Evolutionary conservation across 768 basidiomycete genomes (phyloP), one percentile per base, ranked within the genome.

Genomic region (Mrakia frigida): DNA sequence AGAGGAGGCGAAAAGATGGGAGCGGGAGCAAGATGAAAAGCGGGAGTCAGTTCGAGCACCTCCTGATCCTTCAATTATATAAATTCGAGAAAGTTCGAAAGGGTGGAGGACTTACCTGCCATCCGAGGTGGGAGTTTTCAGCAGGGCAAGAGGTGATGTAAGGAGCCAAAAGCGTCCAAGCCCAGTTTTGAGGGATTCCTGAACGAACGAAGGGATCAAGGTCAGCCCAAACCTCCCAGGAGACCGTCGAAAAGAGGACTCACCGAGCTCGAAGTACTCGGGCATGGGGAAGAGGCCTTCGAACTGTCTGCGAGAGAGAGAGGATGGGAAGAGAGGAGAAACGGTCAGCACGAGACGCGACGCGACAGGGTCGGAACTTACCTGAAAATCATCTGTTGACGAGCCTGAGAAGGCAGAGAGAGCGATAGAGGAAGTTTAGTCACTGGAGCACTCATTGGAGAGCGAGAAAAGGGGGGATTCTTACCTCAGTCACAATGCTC

Each of bases 321-420:
- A n/a, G n/a, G n/a, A n/a, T n/a, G n/a, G n/a, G n/a, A n/a, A n/a
- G n/a, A n/a, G n/a, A n/a, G n/a, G n/a, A n/a, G n/a, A n/a, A n/a
- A n/a, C n/a, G n/a, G n/a, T n/a, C n/a, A n/a, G n/a, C n/a, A n/a
- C n/a, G n/a, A n/a, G n/a, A n/a, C n/a, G n/a, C n/a, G n/a, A n/a
- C n/a, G n/a, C n/a, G n/a, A n/a, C n/a, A n/a, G n/a, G n/a, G n/a
- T n/a, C n/a, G n/a, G n/a, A n/a, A n/a, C 86, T 82, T 90, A 89
- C 6, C 89, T 81, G 85, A 90, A 89, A 65, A 86, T 84, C 86
- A 89, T 86, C 83, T 90, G 87, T 82, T 91, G 89, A 13, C 89
- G 84, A 28, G 87, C 87, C 37, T 71, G 50, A 56, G 50, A 31
- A 71, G 70, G 39, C 9, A 46, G 39, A 16, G 35, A 3, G 23